Percentiles rank a stretch among this genome's conserved stretches.
Conservation (phyloP, 176 grass and related monocot species). For the Aegilops bicornis region DNA sequence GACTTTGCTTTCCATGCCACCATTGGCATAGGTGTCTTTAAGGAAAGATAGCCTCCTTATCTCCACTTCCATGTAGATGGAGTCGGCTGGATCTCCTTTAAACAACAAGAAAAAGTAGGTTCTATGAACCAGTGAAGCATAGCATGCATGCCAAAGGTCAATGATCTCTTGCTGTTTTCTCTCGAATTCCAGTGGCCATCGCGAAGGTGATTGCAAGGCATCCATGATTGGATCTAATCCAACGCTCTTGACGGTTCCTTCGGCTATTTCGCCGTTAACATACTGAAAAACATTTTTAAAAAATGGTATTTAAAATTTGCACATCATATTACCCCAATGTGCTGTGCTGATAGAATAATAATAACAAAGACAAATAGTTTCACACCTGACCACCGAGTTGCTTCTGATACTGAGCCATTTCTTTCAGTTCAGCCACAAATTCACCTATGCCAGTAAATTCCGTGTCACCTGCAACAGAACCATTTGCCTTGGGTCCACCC, state of each 20-base stretch:
- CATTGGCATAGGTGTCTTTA: constrained; percentile 51
- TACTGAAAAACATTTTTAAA: constrained; percentile 35
- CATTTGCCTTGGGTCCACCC: constrained; percentile 35
- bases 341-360: neutral
- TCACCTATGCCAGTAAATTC: constrained; percentile 70
- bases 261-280: constrained; percentile 58
- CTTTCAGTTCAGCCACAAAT: constrained; percentile 83
- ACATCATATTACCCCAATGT: neutral
- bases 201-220: constrained; percentile 60
- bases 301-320: neutral
- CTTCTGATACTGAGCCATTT: constrained; percentile 77
- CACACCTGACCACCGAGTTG: constrained; percentile 54
- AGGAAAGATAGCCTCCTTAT: constrained; percentile 76
- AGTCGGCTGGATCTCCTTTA: constrained; percentile 89
- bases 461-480: constrained; percentile 45
- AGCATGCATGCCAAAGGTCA: constrained; percentile 85
- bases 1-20: constrained; percentile 42
- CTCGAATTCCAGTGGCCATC: constrained; percentile 80
- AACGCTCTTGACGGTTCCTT: constrained; percentile 52
- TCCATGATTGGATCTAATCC: constrained; percentile 50
- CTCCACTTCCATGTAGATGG: constrained; percentile 99
- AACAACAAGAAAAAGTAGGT: constrained; percentile 95
- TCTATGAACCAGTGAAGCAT: constrained; percentile 82
- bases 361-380: neutral
- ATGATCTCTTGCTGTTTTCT: constrained; percentile 88